Percentiles rank a stretch among this genome's conserved stretches.
Conservation (phyloP, 2,329 filamentous ascomycete species). For the Daldinia eschscholtzii region DNA sequence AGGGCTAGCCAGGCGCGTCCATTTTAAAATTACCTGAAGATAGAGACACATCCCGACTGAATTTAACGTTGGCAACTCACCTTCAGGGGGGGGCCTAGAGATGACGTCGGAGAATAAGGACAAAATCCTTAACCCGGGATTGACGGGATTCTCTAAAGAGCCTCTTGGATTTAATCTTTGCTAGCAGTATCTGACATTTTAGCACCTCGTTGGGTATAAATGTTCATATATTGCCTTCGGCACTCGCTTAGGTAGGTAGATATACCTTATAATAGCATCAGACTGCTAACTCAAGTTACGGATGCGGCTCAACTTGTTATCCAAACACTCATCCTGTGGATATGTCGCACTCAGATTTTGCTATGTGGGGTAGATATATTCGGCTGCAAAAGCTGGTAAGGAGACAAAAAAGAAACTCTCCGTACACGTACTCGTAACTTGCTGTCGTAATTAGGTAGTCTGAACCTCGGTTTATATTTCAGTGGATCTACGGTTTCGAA, state of each 20-base stretch:
- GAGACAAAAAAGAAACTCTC: not conserved
- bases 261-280: too few species aligned
- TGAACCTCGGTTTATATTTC: not conserved
- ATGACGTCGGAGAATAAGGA: slow-evolving; percentile 28
- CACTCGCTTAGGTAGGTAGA: too few species aligned
- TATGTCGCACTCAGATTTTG: not conserved
- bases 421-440: not conserved
- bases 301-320: slow-evolving; percentile 4
- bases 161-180: slow-evolving; percentile 4
- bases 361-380: not conserved
- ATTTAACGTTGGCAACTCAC: slow-evolving; percentile 5
- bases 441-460: too few species aligned
- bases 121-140: slow-evolving; percentile 18
- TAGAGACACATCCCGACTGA: slow-evolving; percentile 3
- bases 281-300: not conserved
- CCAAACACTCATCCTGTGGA: not conserved
- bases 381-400: not conserved
- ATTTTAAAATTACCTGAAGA: slow-evolving; percentile 21
- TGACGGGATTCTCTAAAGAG: not conserved
- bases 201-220: not conserved
- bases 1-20: slow-evolving; percentile 20
- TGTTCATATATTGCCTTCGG: not conserved
- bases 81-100: slow-evolving; percentile 5
- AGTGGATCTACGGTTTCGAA: slow-evolving; percentile 2
- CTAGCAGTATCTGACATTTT: not conserved